phyloP scores from a whole-genome alignment of 2,329 filamentous ascomycete species.

The Trichophyton equinum region DNA sequence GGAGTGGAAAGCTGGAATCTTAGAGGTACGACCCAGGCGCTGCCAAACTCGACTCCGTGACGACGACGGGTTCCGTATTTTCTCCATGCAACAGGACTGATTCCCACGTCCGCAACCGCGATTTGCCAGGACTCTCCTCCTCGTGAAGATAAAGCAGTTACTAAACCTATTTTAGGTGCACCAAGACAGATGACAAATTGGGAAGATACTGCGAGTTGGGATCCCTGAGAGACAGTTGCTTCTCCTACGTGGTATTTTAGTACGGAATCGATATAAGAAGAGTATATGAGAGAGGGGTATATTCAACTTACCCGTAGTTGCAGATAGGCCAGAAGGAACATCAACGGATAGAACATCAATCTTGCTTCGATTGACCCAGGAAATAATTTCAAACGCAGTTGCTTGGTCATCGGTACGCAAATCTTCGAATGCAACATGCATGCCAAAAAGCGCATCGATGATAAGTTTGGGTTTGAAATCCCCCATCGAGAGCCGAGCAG shows the following conservation, averaged over 20 bases:
- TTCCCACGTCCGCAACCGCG: constrained; percentile 74
- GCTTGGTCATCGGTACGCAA: constrained; percentile 70
- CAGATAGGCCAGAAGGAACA: constrained; percentile 77
- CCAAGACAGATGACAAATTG: constrained; percentile 76
- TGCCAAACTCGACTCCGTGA: constrained; percentile 77
- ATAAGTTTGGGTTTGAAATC: constrained; percentile 63
- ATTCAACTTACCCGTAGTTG: constrained; percentile 52
- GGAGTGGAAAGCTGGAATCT: constrained; percentile 22
- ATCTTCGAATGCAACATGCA: constrained; percentile 80
- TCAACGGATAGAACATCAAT: constrained; percentile 78
- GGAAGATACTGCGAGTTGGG: constrained; percentile 65
- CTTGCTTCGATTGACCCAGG: constrained; percentile 83
- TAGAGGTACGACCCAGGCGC: constrained; percentile 71
- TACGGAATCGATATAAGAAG: constrained; percentile 15
- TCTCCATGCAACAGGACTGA: constrained; percentile 70
- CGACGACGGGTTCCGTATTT: constrained; percentile 70
- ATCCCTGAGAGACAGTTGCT: constrained; percentile 53
- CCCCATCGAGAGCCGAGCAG: constrained; percentile 38
- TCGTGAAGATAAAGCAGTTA: constrained; percentile 59
- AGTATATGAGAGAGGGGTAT: constrained; percentile 31
- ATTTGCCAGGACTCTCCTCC: constrained; percentile 56
- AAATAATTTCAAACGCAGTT: constrained; percentile 76
- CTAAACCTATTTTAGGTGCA: constrained; percentile 70
- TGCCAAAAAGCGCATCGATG: constrained; percentile 75
- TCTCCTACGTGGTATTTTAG: constrained; percentile 30